Base-by-base conservation (phyloP, 75 land plant genomes). In the Larix kaempferi region DNA sequence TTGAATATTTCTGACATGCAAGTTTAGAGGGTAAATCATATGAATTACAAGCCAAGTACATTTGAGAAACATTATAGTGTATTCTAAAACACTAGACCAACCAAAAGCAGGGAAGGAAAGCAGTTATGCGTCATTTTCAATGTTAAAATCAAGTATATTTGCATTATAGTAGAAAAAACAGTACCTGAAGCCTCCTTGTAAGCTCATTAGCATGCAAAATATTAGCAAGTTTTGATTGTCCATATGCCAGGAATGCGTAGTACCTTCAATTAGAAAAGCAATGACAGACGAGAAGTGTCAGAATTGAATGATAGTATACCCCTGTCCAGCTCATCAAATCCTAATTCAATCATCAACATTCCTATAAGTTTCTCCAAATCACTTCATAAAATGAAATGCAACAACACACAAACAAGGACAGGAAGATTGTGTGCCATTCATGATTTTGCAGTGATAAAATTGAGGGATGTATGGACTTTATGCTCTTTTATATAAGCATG, bases 211-310 rank as follows among this genome's bases (percentile, higher is more conserved):
- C 83, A 80, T 90, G 91, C 19, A 90, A 71, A 49, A 90, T 86
- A 57, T 86, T 86, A 49, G 92, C 88, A 71, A 90, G 86, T 77
- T 90, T 90, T 74, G 92, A 86, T 33, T 86, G 88, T n/a, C 92
- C 92, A 84, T 90, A 90, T 6, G 85, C 92, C 41, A 37, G 2
- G 19, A 80, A 15, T 16, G 69, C 56, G 3, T 58, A 56, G 59
- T 86, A 90, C 13, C 90, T 90, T 82, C 71, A 41, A 21, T 56
- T 49, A 29, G 64, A 54, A 33, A 16, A 61, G 54, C 66, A 78
- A 78, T 11, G 17, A n/a, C 65, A n/a, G 39, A 41, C 78, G 35
- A 49, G 11, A 49, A 49, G 54, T 11, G 2, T 49, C 1, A 49
- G 54, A 49, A 49, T 49, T 49, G 12, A 10, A 49, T 49, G 54